Percentiles rank a stretch among this genome's conserved stretches.
These are phyloP conservation scores for Podila verticillata DNA, from an alignment of 192 early-diverging fungal species.

Conservation along the genomic window DNA sequence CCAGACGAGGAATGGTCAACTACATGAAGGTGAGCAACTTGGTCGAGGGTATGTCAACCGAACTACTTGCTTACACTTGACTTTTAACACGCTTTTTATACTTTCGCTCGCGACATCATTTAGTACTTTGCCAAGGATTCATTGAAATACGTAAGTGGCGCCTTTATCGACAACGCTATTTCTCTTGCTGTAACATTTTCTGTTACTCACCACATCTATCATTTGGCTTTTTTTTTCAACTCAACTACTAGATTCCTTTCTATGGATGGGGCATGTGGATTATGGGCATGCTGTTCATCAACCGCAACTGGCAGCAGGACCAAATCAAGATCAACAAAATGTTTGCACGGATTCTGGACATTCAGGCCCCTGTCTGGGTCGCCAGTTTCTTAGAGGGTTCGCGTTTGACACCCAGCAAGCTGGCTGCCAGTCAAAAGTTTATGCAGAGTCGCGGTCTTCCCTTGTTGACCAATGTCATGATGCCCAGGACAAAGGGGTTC, in stretches of 20 bases:
- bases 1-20: conserved; percentile 58
- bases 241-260: conserved; percentile 58
- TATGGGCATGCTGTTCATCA: conserved; percentile 67
- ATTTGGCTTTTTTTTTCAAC: conserved; percentile 3
- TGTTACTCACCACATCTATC: background rate
- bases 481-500: conserved; percentile 67
- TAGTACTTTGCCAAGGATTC: conserved; percentile 74
- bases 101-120: background rate
- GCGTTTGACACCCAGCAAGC: conserved; percentile 58
- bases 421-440: conserved; percentile 60
- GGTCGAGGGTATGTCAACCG: background rate
- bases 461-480: conserved; percentile 57
- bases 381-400: conserved; percentile 68
- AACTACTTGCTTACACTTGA: background rate
- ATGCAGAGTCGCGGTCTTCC: conserved; percentile 55
- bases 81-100: background rate
- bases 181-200: background rate
- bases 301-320: conserved; percentile 65
- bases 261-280: conserved; percentile 74
- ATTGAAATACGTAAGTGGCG: conserved; percentile 59
- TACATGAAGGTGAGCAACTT: conserved; percentile 56
- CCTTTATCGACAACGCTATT: background rate
- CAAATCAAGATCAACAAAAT: conserved; percentile 60
- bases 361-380: conserved; percentile 64
- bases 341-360: conserved; percentile 58